These are phyloP conservation scores for Schizosaccharomyces japonicus DNA, from an alignment of 805 yeast species.

Conservation along the genomic window DNA sequence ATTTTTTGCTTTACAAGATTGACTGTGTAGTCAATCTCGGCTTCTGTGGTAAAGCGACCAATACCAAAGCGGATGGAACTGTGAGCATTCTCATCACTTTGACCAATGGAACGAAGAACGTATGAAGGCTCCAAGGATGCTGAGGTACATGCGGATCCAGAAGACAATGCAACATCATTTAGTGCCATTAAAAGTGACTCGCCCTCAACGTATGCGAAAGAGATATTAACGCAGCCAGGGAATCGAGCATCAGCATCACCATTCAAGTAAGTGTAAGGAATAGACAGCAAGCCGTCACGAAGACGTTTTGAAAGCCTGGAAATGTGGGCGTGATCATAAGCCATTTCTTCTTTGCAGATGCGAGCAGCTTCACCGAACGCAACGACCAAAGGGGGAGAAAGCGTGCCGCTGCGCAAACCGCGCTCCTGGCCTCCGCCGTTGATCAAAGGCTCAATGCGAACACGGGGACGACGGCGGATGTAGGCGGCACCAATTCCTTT, in stretches of 20 bases:
- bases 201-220: conserved; percentile 94
- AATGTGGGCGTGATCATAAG: conserved; percentile 49
- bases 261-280: conserved; percentile 74
- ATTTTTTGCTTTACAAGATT: conserved; percentile 76
- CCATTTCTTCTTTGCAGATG: conserved; percentile 48
- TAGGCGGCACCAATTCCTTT: conserved; percentile 91
- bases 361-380: conserved; percentile 97
- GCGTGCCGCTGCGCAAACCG: conserved; percentile 88
- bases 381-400: conserved; percentile 85
- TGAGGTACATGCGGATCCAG: conserved; percentile 96
- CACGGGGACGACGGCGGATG: conserved; percentile 94
- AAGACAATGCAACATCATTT: conserved; percentile 83
- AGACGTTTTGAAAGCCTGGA: conserved; percentile 47
- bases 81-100: conserved; percentile 94
- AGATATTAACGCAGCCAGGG: conserved; percentile 86
- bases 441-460: conserved; percentile 79
- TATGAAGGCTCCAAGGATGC: conserved; percentile 95
- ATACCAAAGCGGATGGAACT: conserved; percentile 94
- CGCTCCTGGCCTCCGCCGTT: conserved; percentile 99
- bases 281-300: conserved; percentile 43
- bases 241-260: conserved; percentile 58
- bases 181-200: conserved; percentile 93
- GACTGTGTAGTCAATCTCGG: conserved; percentile 80
- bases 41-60: conserved; percentile 92
- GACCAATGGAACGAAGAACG: conserved; percentile 88